phyloP scores from a whole-genome alignment of 331 rosid species.

The Acacia concinna region DNA sequence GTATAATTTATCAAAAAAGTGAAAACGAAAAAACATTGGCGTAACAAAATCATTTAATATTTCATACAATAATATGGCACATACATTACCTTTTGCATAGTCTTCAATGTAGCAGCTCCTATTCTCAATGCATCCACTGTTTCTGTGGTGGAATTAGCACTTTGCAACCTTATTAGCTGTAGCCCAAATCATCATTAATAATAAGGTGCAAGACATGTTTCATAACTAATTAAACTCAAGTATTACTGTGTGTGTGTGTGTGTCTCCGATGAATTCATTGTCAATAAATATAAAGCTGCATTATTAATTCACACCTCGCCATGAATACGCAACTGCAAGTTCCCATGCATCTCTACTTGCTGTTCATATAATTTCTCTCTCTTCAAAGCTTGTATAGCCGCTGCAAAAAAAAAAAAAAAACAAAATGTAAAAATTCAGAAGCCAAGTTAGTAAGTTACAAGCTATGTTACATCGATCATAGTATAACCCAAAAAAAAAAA shows the following conservation, averaged over 20 bases:
- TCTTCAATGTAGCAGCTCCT: slow-evolving; percentile 97
- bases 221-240: not conserved
- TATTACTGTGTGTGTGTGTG: not conserved
- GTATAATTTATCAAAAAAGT: too few species aligned
- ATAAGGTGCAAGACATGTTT: slow-evolving; percentile 29
- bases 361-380: slow-evolving; percentile 93
- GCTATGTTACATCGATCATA: too few species aligned
- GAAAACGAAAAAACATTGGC: too few species aligned
- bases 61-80: slow-evolving; percentile 23
- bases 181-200: slow-evolving; percentile 29
- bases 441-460: not conserved
- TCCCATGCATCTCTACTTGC: slow-evolving; percentile 96
- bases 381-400: slow-evolving; percentile 95
- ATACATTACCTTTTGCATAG: slow-evolving; percentile 98
- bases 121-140: slow-evolving; percentile 95
- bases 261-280: too few species aligned
- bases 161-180: slow-evolving; percentile 97
- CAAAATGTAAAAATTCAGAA: slow-evolving; percentile 14
- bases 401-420: too few species aligned
- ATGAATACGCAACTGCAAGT: slow-evolving; percentile 96
- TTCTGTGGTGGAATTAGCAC: slow-evolving; percentile 98
- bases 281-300: slow-evolving; percentile 11
- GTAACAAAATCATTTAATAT: not conserved
- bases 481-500: too few species aligned
- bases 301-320: slow-evolving; percentile 87